These are phyloP conservation scores for Colletotrichum cordylinicola DNA, from an alignment of 2,329 filamentous ascomycete species.

Conservation along the genomic window DNA sequence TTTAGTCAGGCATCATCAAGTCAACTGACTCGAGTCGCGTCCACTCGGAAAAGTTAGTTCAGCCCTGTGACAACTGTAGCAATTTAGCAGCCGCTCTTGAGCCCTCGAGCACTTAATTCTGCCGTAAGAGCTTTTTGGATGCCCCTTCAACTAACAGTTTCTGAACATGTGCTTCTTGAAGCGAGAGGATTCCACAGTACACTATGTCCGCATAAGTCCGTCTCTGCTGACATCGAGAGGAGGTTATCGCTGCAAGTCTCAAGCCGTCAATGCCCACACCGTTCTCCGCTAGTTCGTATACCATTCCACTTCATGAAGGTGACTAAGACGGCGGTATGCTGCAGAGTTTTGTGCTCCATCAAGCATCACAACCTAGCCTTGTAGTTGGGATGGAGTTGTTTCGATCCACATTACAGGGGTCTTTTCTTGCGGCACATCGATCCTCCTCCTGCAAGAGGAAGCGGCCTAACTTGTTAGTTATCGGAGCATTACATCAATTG, in stretches of 20 bases:
- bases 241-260: neutral
- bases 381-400: neutral
- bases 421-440: neutral
- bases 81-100: neutral
- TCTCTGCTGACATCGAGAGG: neutral
- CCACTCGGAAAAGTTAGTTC: neutral
- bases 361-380: neutral
- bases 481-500: neutral
- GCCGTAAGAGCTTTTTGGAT: neutral
- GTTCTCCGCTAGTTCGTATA: neutral
- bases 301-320: neutral
- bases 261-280: neutral
- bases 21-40: neutral
- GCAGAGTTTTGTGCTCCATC: neutral
- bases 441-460: neutral
- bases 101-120: neutral
- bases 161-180: neutral
- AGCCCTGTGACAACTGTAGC: neutral
- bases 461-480: neutral
- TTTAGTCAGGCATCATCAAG: neutral
- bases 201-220: neutral
- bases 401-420: neutral
- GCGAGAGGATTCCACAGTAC: neutral
- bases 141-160: neutral
- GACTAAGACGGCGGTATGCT: neutral